Base-by-base conservation (phyloP, 257 asterid genomes). In the Capsicum chinense region DNA sequence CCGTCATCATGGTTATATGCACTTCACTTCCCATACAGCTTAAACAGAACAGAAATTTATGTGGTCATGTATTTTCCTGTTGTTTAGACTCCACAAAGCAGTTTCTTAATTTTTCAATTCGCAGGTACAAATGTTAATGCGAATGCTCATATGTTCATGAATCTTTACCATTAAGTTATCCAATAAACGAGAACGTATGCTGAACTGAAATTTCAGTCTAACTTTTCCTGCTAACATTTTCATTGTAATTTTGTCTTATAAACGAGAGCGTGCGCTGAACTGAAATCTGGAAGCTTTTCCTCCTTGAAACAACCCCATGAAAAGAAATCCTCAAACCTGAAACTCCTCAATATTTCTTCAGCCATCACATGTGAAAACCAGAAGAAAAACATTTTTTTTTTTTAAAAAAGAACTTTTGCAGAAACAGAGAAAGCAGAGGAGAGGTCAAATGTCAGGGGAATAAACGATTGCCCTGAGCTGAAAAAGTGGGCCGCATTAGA, bases 21-120 rank as follows among this genome's bases (percentile, higher is more conserved):
- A 67, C 73, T 66, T 37, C 74, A 6, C 76, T 67, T 67, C 16
- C 2, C 52, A 15, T 67, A 14, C 9, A 67, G 6, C 76, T 68
- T 68, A 68, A 68, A 15, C 26, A 37, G 78, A 68, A 68, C 3
- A 37, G 50, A 71, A 47, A 71, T 5, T 44, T 17, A 9, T 44
- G 56, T 47, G 13, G n/a, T 71, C 11, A 73, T 73, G 80, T 47
- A n/a, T 73, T 73, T 71, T 48, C 19, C 16, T 70, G 56, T 33
- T 64, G 33, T 26, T 26, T 64, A 64, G 47, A 33, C 47, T 33
- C 47, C 37, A 66, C n/a, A 33, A 33, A 26, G 73, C 47, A 66
- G 56, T n/a, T 70, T 17, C 33, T 70, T 42, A 21, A 44, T 44
- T 70, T 42, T 17, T 70, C 79, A 16, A 8, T 17, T 44, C 37